Conservation (phyloP, 129 eudicot genomes). For the Artemisia annua region DNA sequence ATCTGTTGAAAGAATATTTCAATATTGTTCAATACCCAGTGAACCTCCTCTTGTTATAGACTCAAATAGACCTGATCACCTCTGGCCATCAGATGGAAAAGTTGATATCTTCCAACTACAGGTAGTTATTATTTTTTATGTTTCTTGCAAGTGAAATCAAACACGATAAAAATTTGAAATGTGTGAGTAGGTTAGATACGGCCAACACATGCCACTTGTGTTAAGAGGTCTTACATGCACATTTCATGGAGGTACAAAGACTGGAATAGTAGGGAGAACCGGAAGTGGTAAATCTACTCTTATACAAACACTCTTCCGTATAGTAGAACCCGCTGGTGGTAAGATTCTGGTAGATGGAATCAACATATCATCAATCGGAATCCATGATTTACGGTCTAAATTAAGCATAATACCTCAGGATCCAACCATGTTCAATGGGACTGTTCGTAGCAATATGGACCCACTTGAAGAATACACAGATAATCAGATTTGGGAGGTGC, state of each 20-base stretch:
- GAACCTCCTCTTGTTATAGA: slow-evolving; percentile 83
- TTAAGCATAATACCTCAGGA: slow-evolving; percentile 96
- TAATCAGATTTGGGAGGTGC: slow-evolving; percentile 47
- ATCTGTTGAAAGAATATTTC: slow-evolving; percentile 91
- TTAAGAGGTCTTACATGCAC: slow-evolving; percentile 83
- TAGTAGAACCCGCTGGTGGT: slow-evolving; percentile 80
- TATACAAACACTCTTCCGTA: slow-evolving; percentile 84
- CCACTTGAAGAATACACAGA: slow-evolving; percentile 94
- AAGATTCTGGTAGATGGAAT: slow-evolving; percentile 65
- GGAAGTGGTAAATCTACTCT: slow-evolving; percentile 99
- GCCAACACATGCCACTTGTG: slow-evolving; percentile 91
- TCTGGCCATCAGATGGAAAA: slow-evolving; percentile 81
- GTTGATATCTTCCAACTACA: slow-evolving; percentile 62
- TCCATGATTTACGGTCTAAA: slow-evolving; percentile 84
- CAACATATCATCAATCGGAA: slow-evolving; percentile 70
- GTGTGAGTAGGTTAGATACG: slow-evolving; percentile 70
- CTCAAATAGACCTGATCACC: slow-evolving; percentile 48
- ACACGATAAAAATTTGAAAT: too few species aligned
- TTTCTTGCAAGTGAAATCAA: not conserved
- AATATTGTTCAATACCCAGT: slow-evolving; percentile 60
- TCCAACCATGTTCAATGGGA: slow-evolving; percentile 96
- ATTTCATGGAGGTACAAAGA: slow-evolving; percentile 78
- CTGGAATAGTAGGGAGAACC: slow-evolving; percentile 94
- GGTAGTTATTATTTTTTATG: slow-evolving; percentile 32
- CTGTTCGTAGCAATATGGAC: slow-evolving; percentile 79